phyloP scores from a whole-genome alignment of 345 rosid genomes.

The Populus deltoides region DNA sequence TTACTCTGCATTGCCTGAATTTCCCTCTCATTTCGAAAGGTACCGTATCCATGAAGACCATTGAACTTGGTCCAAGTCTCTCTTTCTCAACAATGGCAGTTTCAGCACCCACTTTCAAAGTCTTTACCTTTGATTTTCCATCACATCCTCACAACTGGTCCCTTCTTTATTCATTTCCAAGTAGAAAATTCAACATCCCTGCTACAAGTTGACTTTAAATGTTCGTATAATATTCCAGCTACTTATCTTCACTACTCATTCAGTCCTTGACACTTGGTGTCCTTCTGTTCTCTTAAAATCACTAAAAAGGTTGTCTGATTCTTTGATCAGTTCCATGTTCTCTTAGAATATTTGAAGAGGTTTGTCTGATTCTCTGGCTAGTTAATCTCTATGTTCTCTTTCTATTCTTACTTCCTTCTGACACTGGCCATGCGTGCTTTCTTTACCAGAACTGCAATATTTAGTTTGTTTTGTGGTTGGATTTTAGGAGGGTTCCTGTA shows the following conservation, averaged over 20 bases:
- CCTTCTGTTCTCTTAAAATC: background rate
- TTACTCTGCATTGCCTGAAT: too few species aligned
- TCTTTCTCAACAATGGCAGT: background rate
- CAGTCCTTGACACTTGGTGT: background rate
- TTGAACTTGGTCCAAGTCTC: background rate
- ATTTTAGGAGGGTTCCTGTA: background rate
- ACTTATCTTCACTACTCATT: background rate
- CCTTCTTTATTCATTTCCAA: background rate
- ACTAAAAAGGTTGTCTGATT: background rate
- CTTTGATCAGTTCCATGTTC: background rate
- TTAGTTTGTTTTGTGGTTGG: background rate
- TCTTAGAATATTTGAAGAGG: background rate
- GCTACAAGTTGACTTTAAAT: background rate
- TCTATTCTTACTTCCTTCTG: background rate
- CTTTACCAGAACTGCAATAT: background rate
- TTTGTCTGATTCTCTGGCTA: too few species aligned
- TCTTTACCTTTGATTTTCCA: background rate
- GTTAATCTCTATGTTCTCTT: background rate
- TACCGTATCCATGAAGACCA: background rate
- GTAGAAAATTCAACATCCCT: background rate
- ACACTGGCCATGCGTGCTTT: background rate
- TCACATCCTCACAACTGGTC: background rate
- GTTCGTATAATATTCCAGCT: background rate
- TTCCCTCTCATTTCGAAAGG: background rate
- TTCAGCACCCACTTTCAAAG: background rate